Evolutionary conservation across 2,329 filamentous ascomycete genomes (phyloP).

Genomic region (Fusarium sp.): DNA sequence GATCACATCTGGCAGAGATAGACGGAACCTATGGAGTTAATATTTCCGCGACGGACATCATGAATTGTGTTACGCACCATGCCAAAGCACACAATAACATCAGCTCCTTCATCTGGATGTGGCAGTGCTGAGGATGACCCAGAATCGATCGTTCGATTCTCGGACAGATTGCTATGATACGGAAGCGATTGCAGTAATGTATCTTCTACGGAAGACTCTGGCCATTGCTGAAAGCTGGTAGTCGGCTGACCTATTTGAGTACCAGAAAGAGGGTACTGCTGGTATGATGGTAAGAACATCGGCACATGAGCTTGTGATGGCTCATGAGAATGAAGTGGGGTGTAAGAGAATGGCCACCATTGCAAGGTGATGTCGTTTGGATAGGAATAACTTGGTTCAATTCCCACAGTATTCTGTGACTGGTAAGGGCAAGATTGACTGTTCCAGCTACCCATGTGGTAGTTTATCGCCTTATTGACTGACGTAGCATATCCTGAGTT

Average conservation of each 20-base stretch:
- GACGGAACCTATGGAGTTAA: not conserved
- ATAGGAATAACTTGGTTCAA: not conserved
- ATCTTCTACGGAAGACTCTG: not conserved
- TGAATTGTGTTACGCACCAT: not conserved
- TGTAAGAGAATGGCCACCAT: not conserved
- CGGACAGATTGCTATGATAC: not conserved
- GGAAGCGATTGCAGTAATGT: not conserved
- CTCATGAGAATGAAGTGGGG: not conserved
- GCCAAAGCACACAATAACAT: conserved; percentile 17
- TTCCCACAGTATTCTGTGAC: not conserved
- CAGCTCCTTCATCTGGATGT: fast-evolving
- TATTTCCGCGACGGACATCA: fast-evolving
- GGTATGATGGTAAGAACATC: fast-evolving
- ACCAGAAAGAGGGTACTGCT: not conserved
- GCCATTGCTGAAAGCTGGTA: not conserved
- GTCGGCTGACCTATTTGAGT: too few relatives aligned
- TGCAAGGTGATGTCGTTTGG: not conserved
- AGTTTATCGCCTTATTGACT: not conserved
- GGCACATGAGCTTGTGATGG: not conserved
- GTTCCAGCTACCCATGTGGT: not conserved
- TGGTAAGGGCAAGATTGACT: not conserved
- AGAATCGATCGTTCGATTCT: not conserved
- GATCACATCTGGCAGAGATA: conserved; percentile 6
- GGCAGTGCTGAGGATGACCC: not conserved
- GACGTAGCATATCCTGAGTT: not conserved